Percentiles rank a stretch among this genome's conserved stretches.
These are phyloP conservation scores for Seiridium cupressi DNA, from an alignment of 2,329 filamentous ascomycete species.

Conservation along the genomic window DNA sequence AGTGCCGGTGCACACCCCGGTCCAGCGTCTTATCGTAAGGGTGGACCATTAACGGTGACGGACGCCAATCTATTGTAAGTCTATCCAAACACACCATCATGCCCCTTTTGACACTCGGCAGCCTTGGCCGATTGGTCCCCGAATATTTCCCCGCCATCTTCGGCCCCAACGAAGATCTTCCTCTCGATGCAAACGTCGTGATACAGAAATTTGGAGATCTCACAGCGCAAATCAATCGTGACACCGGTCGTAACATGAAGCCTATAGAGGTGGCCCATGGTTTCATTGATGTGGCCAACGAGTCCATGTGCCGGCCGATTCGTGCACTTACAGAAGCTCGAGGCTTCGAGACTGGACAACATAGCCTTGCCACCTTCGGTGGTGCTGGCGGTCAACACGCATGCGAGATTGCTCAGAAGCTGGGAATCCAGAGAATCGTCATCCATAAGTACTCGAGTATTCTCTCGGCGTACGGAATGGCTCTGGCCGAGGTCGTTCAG, in stretches of 20 bases:
- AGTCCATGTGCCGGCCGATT: conserved; percentile 74
- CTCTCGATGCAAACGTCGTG: conserved; percentile 38
- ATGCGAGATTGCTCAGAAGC: conserved; percentile 34
- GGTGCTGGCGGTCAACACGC: conserved; percentile 69
- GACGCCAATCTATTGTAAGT: conserved; percentile 62
- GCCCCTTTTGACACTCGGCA: not conserved
- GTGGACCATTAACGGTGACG: conserved; percentile 68
- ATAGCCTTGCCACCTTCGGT: conserved; percentile 47
- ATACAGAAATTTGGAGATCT: conserved; percentile 37
- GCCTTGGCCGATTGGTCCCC: conserved; percentile 54
- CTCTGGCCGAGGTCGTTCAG: conserved; percentile 35
- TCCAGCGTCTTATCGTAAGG: conserved; percentile 69
- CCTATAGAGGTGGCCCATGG: conserved; percentile 55
- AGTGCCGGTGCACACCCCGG: conserved; percentile 70
- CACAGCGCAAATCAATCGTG: conserved; percentile 36
- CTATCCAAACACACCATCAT: not conserved
- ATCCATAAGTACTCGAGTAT: conserved; percentile 30
- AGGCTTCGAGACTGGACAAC: conserved; percentile 26
- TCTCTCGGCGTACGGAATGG: conserved; percentile 41
- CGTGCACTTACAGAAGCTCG: conserved; percentile 57
- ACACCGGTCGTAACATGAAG: conserved; percentile 21
- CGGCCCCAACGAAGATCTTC: conserved; percentile 63
- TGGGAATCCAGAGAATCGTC: conserved; percentile 36
- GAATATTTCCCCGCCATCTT: conserved; percentile 73
- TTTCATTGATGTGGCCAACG: conserved; percentile 72